Base-by-base conservation (phyloP, 1,139 yeast genomes). In the Magnusiomyces magnusii region DNA sequence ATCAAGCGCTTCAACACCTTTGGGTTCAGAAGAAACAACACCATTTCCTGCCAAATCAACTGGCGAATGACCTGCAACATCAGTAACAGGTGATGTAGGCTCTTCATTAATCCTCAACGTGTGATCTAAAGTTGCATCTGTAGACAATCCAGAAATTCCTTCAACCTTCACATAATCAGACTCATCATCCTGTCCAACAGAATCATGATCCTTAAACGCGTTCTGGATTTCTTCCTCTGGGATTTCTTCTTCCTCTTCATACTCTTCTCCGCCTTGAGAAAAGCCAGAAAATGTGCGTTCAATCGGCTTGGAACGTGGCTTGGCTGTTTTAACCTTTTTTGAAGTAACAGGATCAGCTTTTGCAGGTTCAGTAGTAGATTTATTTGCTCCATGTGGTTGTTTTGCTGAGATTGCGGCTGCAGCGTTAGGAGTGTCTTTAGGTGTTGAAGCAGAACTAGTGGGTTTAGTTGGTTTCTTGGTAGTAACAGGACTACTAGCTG, bases 281-380 rank as follows among this genome's bases (percentile, higher is more conserved):
- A 60, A 60, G 1, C 62, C 62, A 21, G 62, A 60, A 44, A 60
- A 60, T 17, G 61, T 58, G 2, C 61, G 52, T 15, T 57, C 50
- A n/a, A 9, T 23, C 17, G 56, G 47, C 19, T 42, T 50, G n/a
- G 21, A 53, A 13, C 19, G 27, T 10, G 56, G 44, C 10, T 9
- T 50, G 39, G 57, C 50, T 15, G 36, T 28, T 10, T n/a, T 24
- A 15, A 47, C 51, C 5, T 9, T 39, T 17, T 39, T 39, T 3
- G 44, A n/a, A 13, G 13, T 15, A 24, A 55, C 55, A 28, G 57
- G 58, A 21, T 53, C 31, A 15, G 58, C 31, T 15, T 10, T 10
- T 10, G 19, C 17, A 44, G 59, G 51, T 23, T 56, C 58, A 36
- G 61, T 51, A 13, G 54, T 53, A 13, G 60, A 55, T n/a, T 51